Percentiles rank a stretch among this genome's conserved stretches.
Evolutionary conservation across 768 basidiomycete species (phyloP).

Genomic region (Omphalotus guepiniiformis): DNA sequence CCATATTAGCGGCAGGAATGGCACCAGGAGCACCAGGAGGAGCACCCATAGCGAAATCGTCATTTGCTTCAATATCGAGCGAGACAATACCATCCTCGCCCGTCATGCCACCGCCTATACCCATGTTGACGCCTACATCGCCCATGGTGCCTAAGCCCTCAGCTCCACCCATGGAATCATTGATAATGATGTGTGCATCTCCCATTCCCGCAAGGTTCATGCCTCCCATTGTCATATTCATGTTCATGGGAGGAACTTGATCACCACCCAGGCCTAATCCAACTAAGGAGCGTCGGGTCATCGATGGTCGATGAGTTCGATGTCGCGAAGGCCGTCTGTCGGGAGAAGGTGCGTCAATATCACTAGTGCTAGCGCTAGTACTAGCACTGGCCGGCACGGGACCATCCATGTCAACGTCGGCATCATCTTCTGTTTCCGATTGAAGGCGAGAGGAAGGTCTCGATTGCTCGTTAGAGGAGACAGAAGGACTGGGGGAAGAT

Average conservation of each 20-base stretch:
- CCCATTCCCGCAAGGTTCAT: neutral
- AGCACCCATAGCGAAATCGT: conserved; percentile 87
- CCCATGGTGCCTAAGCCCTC: conserved; percentile 22
- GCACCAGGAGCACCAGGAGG: conserved; percentile 88
- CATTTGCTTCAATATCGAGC: conserved; percentile 76
- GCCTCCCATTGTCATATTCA: conserved; percentile 8
- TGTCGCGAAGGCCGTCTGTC: neutral
- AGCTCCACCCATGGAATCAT: conserved; percentile 36
- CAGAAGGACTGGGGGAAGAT: conserved; percentile 10
- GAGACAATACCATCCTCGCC: conserved; percentile 77
- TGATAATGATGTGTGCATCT: conserved; percentile 51
- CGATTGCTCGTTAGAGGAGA: conserved; percentile 7
- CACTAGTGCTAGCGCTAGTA: conserved; percentile 1
- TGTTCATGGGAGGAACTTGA: conserved; percentile 1
- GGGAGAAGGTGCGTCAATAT: conserved; percentile 2
- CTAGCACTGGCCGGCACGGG: conserved; percentile 3
- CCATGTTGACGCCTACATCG: conserved; percentile 7
- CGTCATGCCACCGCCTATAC: conserved; percentile 38
- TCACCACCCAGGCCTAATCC: conserved; percentile 4
- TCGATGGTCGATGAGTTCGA: conserved; percentile 7
- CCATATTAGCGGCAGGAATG: conserved; percentile 26
- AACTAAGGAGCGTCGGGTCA: conserved; percentile 3
- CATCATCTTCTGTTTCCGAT: conserved; percentile 72
- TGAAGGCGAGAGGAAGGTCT: conserved; percentile 6
- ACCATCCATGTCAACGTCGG: conserved; percentile 43